A percentile compares a stretch with the other conserved stretches of the same genome.
These are phyloP conservation scores for Fraxinus paxiana DNA, from an alignment of 305 asterid species.

Conservation along the genomic window DNA sequence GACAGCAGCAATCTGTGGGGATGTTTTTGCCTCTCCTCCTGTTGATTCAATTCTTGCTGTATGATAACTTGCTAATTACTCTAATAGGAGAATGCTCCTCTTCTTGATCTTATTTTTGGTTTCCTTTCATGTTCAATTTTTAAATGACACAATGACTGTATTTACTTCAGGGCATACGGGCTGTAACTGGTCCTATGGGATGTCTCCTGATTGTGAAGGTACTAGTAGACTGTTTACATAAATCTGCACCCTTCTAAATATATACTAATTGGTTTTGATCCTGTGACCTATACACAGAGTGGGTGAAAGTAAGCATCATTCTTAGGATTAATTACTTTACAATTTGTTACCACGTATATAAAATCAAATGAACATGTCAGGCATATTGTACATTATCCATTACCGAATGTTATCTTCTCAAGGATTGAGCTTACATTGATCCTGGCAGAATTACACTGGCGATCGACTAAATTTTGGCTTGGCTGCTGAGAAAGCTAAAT, in stretches of 20 bases:
- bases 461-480: constrained; percentile 95
- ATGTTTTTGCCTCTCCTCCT: constrained; percentile 91
- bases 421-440: constrained; percentile 7
- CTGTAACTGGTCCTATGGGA: constrained; percentile 89
- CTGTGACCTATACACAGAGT: neutral
- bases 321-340: neutral
- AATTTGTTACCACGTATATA: neutral
- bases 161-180: constrained; percentile 73
- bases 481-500: constrained; percentile 97
- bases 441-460: constrained; percentile 80
- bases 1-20: constrained; percentile 98
- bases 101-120: constrained; percentile 8
- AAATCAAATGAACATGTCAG: neutral
- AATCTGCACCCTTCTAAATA: neutral
- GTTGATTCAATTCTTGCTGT: constrained; percentile 82
- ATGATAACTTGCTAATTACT: constrained; percentile 31
- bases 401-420: neutral
- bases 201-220: constrained; percentile 96
- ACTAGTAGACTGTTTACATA: constrained; percentile 13
- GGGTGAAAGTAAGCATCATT: neutral
- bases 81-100: constrained; percentile 11
- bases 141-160: constrained; percentile 19
- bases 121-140: constrained; percentile 17
- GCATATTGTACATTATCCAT: neutral
- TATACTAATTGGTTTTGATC: constrained; percentile 6